Percentiles rank a stretch among this genome's conserved stretches.
Evolutionary conservation across 164 flowering plant genomes (phyloP).

Genomic region (Kingdonia uniflora): DNA sequence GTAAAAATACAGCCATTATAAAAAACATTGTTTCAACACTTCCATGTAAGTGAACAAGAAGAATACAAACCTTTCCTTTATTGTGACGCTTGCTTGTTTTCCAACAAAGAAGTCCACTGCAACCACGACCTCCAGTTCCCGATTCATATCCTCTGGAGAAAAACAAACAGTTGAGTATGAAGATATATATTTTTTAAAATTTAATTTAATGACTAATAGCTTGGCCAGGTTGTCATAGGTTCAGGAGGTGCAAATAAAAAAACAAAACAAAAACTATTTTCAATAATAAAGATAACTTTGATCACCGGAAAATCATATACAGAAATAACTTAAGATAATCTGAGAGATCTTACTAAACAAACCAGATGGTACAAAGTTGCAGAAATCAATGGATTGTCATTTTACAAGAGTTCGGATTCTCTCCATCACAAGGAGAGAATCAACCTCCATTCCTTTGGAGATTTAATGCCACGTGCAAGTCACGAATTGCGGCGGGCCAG

Average conservation of each 20-base stretch:
- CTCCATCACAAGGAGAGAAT: too few relatives aligned
- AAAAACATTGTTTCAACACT: too few relatives aligned
- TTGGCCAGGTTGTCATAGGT: not conserved
- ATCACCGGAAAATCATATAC: not conserved
- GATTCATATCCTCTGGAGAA: slow-evolving; percentile 67
- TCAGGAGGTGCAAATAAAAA: not conserved
- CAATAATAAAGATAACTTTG: not conserved
- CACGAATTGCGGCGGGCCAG: too few relatives aligned
- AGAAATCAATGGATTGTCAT: too few relatives aligned
- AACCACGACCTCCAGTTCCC: slow-evolving; percentile 46
- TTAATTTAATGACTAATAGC: not conserved
- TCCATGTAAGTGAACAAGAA: too few relatives aligned
- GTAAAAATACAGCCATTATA: too few relatives aligned
- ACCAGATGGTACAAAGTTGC: too few relatives aligned
- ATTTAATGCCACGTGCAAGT: too few relatives aligned
- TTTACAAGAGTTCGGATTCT: too few relatives aligned
- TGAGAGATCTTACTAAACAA: too few relatives aligned
- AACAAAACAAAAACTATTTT: not conserved
- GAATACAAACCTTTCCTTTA: slow-evolving; percentile 29
- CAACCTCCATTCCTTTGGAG: too few relatives aligned
- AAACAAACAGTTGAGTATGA: slow-evolving; percentile 4
- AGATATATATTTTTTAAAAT: not conserved
- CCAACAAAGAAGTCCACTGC: slow-evolving; percentile 70
- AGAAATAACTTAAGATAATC: too few relatives aligned
- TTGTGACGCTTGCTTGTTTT: slow-evolving; percentile 30